Evolutionary conservation across 2,329 filamentous ascomycete species (phyloP), one percentile per base, ranked within the genome.

Genomic region (Penicillium fuscoglaucum): DNA sequence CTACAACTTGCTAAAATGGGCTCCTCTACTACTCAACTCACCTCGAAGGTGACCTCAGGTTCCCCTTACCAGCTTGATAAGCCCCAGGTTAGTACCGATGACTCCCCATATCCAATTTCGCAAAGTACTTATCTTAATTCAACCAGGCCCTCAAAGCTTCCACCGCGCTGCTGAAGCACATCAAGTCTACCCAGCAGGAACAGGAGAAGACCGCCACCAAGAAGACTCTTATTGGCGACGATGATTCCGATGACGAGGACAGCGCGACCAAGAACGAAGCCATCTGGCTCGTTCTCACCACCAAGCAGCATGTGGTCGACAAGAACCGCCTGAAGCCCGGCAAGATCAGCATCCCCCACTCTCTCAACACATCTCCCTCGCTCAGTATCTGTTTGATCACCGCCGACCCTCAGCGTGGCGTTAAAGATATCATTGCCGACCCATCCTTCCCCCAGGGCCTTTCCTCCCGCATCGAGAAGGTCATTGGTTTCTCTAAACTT

Each of bases 361-460:
- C 90, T 10, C 83, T 96, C 62, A 87, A 90, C 77, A 80, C 83
- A 63, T 83, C 87, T 64, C 78, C 84, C 57, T 84, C 83, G 56
- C 79, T 87, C 57, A 89, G 87, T 67, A 82, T 97, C 76, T 97
- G 93, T 78, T 82, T 97, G 60, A 96, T 96, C 75, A 91, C 89
- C 56, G 90, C 91, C 67, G 86, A 88, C 66, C 87, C 87, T 2
- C 92, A 96, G 82, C 87, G 92, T 64, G 84, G 86, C 55, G 96
- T 95, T 83, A 98, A 98, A 81, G 89, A 98, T 76, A 83, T 96
- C 46, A 83, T 97, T 63, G 87, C 86, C 52, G 85, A 88, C 55
- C 84, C 88, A 43, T 83, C 86, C 29, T 93, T 91, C 79, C 89
- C 89, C 33, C 79, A 81, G 57, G 82, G 83, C 47, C 82, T 91